Conservation (phyloP, 768 basidiomycete species). For the Trametes maxima region DNA sequence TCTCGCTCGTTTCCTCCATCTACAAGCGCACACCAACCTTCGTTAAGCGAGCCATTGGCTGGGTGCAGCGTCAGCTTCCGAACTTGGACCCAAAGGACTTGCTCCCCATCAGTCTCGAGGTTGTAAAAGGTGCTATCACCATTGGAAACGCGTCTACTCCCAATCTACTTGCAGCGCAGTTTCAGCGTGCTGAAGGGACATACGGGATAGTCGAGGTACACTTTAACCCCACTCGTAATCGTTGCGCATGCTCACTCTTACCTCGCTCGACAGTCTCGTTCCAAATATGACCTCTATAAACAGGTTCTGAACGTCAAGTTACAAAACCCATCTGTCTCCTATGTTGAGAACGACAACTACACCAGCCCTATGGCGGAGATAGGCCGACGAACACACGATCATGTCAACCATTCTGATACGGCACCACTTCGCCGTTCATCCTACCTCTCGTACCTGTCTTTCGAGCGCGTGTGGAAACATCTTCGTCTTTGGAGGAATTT, state of each 20-base stretch:
- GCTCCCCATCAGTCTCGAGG: constrained; percentile 81
- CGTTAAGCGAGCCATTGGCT: constrained; percentile 47
- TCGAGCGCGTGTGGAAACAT: constrained; percentile 58
- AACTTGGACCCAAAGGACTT: constrained; percentile 78
- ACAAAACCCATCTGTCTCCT: constrained; percentile 59
- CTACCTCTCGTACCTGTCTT: constrained; percentile 43
- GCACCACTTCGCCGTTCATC: constrained; percentile 25
- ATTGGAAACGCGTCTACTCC: constrained; percentile 88
- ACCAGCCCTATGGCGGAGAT: constrained; percentile 63
- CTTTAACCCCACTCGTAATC: neutral
- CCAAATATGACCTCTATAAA: constrained; percentile 82
- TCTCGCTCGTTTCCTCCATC: constrained; percentile 32
- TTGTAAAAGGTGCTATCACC: constrained; percentile 79
- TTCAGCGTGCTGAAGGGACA: constrained; percentile 73
- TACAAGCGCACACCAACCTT: constrained; percentile 29
- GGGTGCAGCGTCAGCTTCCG: constrained; percentile 65
- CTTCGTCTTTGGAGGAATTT: constrained; percentile 36
- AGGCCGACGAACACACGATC: constrained; percentile 63
- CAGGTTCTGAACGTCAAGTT: constrained; percentile 76
- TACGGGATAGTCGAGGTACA: constrained; percentile 78
- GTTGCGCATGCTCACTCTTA: neutral
- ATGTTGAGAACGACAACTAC: constrained; percentile 78
- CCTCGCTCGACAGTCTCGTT: constrained; percentile 60
- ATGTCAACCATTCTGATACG: constrained; percentile 48
- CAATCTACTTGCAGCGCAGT: constrained; percentile 79